Conservation (phyloP, 2,329 filamentous ascomycete species). For the Trichoderma harzianum region DNA sequence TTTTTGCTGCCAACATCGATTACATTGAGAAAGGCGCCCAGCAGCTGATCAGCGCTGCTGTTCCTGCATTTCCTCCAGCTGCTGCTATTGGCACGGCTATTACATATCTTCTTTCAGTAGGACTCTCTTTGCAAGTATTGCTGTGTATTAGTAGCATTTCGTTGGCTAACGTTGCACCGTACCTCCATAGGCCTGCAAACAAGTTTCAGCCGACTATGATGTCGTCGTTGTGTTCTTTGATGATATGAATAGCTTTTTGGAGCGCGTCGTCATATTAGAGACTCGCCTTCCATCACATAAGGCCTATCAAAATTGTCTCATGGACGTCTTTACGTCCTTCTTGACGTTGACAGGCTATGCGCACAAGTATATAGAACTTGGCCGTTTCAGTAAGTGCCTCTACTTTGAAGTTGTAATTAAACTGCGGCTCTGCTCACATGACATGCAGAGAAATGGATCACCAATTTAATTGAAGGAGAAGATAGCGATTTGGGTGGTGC, state of each 20-base stretch:
- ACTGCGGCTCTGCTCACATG: background rate
- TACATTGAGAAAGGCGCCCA: slow-evolving; percentile 29
- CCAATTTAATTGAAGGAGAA: slow-evolving; percentile 29
- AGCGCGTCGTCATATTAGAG: slow-evolving; percentile 34
- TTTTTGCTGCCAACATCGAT: slow-evolving; percentile 31
- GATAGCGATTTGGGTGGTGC: slow-evolving; percentile 32
- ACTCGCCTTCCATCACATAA: slow-evolving; percentile 29
- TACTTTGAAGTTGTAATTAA: too few species aligned
- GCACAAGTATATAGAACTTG: slow-evolving; percentile 34
- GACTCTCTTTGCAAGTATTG: background rate
- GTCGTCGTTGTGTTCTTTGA: slow-evolving; percentile 38
- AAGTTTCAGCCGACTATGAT: slow-evolving; percentile 38
- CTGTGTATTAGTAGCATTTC: fast-evolving
- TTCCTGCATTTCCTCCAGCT: slow-evolving; percentile 32
- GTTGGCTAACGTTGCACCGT: background rate
- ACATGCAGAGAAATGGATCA: slow-evolving; percentile 31
- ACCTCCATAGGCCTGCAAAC: slow-evolving; percentile 24
- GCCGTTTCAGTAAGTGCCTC: slow-evolving; percentile 29
- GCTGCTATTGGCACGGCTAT: slow-evolving; percentile 34
- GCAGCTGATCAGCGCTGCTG: slow-evolving; percentile 30
- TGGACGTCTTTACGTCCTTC: slow-evolving; percentile 37
- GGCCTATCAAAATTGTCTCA: slow-evolving; percentile 34
- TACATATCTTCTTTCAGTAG: slow-evolving; percentile 31
- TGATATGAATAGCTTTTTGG: slow-evolving; percentile 36
- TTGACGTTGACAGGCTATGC: slow-evolving; percentile 33